A percentile compares a stretch with the other conserved stretches of the same genome.
Conservation (phyloP, 1,284 basidiomycete species). For the Ceratobasidium papillatum region DNA sequence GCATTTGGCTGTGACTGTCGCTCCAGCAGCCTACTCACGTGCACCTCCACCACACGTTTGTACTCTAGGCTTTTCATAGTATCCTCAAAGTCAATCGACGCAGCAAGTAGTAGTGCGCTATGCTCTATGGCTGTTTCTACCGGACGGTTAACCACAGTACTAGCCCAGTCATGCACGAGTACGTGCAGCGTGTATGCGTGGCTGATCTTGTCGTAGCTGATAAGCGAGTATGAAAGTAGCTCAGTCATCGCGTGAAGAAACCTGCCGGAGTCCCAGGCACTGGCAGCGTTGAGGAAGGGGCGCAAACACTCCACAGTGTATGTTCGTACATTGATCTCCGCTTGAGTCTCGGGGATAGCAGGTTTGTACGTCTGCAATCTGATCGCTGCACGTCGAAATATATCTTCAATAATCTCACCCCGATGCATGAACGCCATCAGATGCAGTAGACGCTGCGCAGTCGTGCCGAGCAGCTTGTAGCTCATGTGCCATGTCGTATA, state of each 20-base stretch:
- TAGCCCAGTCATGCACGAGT: constrained; percentile 2
- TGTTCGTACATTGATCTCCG: not conserved
- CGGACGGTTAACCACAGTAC: not conserved
- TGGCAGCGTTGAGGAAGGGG: not conserved
- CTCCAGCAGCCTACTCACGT: no score
- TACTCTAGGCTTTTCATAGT: no score
- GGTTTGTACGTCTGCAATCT: not conserved
- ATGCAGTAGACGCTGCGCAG: not conserved
- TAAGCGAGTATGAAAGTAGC: not conserved
- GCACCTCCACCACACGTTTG: no score
- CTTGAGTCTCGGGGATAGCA: not conserved
- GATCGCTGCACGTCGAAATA: not conserved
- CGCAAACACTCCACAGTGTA: not conserved
- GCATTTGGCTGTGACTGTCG: no score
- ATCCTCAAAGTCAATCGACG: no score
- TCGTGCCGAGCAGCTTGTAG: not conserved
- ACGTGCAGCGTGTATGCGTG: not conserved
- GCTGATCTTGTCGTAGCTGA: not conserved
- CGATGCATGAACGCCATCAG: not conserved
- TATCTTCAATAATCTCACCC: not conserved
- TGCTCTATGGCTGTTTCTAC: not conserved
- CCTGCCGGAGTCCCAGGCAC: not conserved
- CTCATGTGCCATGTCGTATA: no score
- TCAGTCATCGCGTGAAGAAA: not conserved
- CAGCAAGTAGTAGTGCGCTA: not conserved